Base-by-base conservation (phyloP, 108 stramenopile genomes). In the Cyclotella sp. region DNA sequence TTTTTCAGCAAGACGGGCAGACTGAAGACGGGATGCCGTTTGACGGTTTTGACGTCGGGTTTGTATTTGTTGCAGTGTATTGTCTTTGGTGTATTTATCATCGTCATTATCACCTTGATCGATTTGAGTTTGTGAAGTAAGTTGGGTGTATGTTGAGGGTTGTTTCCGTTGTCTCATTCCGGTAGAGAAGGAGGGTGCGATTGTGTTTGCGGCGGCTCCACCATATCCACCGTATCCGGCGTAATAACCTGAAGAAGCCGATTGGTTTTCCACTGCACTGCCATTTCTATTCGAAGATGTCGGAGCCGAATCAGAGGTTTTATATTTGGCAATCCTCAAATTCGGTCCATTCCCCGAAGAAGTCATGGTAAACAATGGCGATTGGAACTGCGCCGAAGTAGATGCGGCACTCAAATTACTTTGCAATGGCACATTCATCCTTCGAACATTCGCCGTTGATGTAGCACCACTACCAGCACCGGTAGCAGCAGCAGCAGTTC, bases 1-100 rank as follows among this genome's bases (percentile, higher is more conserved):
- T 42, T 78, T 82, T 85, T 95, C 94, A 34, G 92, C 94, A 18
- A 90, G 87, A 21, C 87, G 85, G 0, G 94, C 94, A 51, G 86
- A 85, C 15, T 88, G 80, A 3, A 92, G 66, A 46, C 94, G 87
- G 26, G 83, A 75, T 58, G 88, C 84, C 12, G 92, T 90, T 68
- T 89, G 87, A 18, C 92, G 88, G 49, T 87, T 66, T 63, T 91
- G 72, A 40, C 89, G 80, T 22, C 91, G 86, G 53, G 72, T 73
- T 79, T 90, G 88, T 21, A 93, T 88, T 80, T 78, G 73, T 64
- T 61, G 87, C 70, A 49, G 73, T 57, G 26, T 75, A 57, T 78
- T 66, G 52, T 86, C 71, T 57, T 87, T 63, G 62, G 81, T 82
- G 64, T 83, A 63, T 67, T 86, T 57, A 10, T 85, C 52, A 49